Conservation (phyloP, 768 basidiomycete genomes). For the Hygrocybe coccinea region DNA sequence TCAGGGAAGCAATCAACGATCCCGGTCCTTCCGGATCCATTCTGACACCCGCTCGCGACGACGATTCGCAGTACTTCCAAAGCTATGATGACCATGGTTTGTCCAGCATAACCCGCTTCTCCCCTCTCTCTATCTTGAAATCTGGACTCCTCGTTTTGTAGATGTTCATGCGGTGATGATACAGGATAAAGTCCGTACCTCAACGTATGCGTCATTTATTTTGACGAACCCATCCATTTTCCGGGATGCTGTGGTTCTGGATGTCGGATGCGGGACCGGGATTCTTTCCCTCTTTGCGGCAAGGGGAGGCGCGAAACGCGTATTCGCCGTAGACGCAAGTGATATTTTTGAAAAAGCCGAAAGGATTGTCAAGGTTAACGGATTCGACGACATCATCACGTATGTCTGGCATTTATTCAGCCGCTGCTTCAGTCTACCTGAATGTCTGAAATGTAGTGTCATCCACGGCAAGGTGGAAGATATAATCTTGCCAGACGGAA, state of each 20-base stretch:
- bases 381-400: constrained; percentile 66
- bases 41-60: constrained; percentile 51
- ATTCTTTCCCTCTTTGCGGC: constrained; percentile 90
- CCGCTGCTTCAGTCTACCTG: neutral
- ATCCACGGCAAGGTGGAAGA: constrained; percentile 90
- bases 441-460: constrained; percentile 35
- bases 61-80: constrained; percentile 92
- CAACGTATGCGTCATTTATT: constrained; percentile 90
- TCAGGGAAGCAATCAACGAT: constrained; percentile 42
- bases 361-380: constrained; percentile 74
- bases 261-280: constrained; percentile 95
- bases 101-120: constrained; percentile 14
- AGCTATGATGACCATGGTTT: constrained; percentile 85
- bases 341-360: constrained; percentile 72
- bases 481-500: constrained; percentile 65
- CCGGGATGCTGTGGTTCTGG: constrained; percentile 80
- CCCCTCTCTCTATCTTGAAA: neutral
- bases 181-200: constrained; percentile 88
- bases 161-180: constrained; percentile 98
- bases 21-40: constrained; percentile 21
- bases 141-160: constrained; percentile 23
- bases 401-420: neutral
- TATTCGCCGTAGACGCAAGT: constrained; percentile 89
- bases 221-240: constrained; percentile 76
- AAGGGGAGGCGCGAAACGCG: constrained; percentile 80